These are phyloP conservation scores for Annulohypoxylon nitens DNA, from an alignment of 495 filamentous ascomycete genomes.

Conservation along the genomic window DNA sequence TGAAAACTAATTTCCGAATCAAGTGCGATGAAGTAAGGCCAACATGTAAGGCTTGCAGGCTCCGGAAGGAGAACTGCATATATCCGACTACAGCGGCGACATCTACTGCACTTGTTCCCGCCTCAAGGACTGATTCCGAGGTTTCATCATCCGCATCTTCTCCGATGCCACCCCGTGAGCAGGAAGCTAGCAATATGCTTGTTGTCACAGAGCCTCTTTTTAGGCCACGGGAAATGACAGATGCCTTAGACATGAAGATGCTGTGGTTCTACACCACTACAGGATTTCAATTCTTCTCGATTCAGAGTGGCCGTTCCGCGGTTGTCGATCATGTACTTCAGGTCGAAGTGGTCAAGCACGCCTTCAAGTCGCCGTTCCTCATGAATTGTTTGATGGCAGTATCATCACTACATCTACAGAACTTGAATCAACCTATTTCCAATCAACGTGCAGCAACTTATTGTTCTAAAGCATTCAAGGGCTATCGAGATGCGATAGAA, in stretches of 20 bases:
- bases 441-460: slow-evolving; percentile 52
- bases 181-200: slow-evolving; percentile 33
- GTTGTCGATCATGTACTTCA: slow-evolving; percentile 56
- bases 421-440: slow-evolving; percentile 47
- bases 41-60: slow-evolving; percentile 59
- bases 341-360: slow-evolving; percentile 60
- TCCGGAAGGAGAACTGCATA: slow-evolving; percentile 59
- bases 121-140: slow-evolving; percentile 32
- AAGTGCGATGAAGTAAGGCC: slow-evolving; percentile 66
- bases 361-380: slow-evolving; percentile 63
- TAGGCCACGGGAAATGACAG: slow-evolving; percentile 42
- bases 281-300: slow-evolving; percentile 56
- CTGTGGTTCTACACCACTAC: slow-evolving; percentile 58
- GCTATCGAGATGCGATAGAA: slow-evolving; percentile 61
- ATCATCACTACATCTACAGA: slow-evolving; percentile 59
- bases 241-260: slow-evolving; percentile 56
- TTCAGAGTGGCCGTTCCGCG: slow-evolving; percentile 47
- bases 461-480: slow-evolving; percentile 57
- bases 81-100: slow-evolving; percentile 48
- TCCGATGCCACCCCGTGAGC: slow-evolving; percentile 22
- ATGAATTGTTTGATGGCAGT: slow-evolving; percentile 64
- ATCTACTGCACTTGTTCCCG: slow-evolving; percentile 24
- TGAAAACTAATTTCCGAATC: slow-evolving; percentile 24
- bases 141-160: slow-evolving; percentile 5
- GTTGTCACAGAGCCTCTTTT: slow-evolving; percentile 55